These are phyloP conservation scores for Aspergillus sp. DNA, from an alignment of 2,329 filamentous ascomycete species.

Conservation along the genomic window DNA sequence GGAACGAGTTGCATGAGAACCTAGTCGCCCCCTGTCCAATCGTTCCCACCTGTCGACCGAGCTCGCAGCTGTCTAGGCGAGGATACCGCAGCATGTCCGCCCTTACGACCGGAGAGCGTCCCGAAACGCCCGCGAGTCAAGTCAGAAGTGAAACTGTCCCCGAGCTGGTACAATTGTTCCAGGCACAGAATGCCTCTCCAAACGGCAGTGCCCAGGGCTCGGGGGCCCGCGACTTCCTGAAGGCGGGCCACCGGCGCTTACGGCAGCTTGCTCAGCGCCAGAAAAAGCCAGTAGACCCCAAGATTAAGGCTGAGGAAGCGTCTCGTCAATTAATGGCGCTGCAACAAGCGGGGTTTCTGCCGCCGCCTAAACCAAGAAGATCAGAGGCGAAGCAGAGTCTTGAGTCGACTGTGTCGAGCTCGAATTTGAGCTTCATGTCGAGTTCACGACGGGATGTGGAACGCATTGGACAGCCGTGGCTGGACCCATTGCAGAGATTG, in stretches of 20 bases:
- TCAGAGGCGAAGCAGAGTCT: slow-evolving; percentile 23
- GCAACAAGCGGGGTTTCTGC: slow-evolving; percentile 31
- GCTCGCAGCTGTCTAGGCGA: slow-evolving; percentile 26
- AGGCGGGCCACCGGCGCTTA: slow-evolving; percentile 36
- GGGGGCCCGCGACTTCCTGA: slow-evolving; percentile 28
- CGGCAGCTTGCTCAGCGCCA: slow-evolving; percentile 34
- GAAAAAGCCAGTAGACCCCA: slow-evolving; percentile 25
- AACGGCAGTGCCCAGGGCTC: slow-evolving; percentile 19
- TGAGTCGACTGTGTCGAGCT: slow-evolving; percentile 18
- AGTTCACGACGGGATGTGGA: slow-evolving; percentile 36
- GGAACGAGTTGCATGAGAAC: slow-evolving; percentile 24
- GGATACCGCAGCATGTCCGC: slow-evolving; percentile 25
- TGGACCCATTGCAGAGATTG: slow-evolving; percentile 26
- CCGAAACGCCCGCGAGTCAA: slow-evolving; percentile 14
- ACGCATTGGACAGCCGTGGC: slow-evolving; percentile 39
- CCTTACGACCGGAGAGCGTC: slow-evolving; percentile 15
- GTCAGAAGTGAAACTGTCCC: slow-evolving; percentile 32
- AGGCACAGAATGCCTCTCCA: slow-evolving; percentile 26
- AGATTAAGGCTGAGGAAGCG: slow-evolving; percentile 25
- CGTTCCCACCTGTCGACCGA: slow-evolving; percentile 34
- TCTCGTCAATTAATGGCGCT: slow-evolving; percentile 30
- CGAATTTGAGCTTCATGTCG: slow-evolving; percentile 26
- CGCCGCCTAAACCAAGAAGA: slow-evolving; percentile 17
- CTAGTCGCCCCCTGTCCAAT: slow-evolving; percentile 35
- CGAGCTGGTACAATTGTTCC: slow-evolving; percentile 39